phyloP scores from a whole-genome alignment of 768 basidiomycete species.

The Suillus subluteus region DNA sequence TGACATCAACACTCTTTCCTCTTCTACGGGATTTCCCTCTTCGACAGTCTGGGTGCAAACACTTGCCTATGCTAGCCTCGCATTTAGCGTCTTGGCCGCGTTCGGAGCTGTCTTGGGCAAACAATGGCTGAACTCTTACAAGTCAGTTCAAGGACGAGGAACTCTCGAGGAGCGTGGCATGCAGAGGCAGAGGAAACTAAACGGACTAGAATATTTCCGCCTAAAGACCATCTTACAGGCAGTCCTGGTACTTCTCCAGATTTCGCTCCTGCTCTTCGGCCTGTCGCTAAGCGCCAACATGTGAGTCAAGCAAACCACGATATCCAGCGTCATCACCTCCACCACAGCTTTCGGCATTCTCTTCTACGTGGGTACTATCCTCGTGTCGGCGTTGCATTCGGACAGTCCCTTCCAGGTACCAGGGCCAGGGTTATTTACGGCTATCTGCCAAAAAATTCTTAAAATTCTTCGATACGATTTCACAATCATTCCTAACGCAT shows the following conservation, averaged over 20 bases:
- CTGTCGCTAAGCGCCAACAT: background rate
- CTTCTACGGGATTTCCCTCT: background rate
- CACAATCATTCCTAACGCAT: too few relatives aligned
- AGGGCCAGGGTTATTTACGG: background rate
- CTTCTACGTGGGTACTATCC: background rate
- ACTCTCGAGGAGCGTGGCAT: background rate
- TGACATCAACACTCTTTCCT: background rate
- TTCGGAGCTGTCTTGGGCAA: slow-evolving; percentile 3
- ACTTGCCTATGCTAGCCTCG: background rate
- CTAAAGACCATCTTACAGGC: background rate
- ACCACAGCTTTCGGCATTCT: background rate
- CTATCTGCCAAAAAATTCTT: background rate
- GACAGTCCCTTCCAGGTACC: background rate
- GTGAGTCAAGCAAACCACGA: background rate
- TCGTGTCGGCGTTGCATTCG: background rate
- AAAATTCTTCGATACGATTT: background rate
- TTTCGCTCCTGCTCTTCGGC: background rate
- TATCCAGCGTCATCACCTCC: background rate
- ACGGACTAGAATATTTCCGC: background rate
- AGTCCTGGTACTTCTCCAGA: background rate
- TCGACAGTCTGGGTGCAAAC: background rate
- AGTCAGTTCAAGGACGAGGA: background rate
- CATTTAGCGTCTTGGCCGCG: background rate
- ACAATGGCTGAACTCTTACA: slow-evolving; percentile 6
- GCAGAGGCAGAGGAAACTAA: background rate